A percentile compares a stretch with the other conserved stretches of the same genome.
These are phyloP conservation scores for Penicillium sumatraense DNA, from an alignment of 2,329 filamentous ascomycete species.

Conservation along the genomic window DNA sequence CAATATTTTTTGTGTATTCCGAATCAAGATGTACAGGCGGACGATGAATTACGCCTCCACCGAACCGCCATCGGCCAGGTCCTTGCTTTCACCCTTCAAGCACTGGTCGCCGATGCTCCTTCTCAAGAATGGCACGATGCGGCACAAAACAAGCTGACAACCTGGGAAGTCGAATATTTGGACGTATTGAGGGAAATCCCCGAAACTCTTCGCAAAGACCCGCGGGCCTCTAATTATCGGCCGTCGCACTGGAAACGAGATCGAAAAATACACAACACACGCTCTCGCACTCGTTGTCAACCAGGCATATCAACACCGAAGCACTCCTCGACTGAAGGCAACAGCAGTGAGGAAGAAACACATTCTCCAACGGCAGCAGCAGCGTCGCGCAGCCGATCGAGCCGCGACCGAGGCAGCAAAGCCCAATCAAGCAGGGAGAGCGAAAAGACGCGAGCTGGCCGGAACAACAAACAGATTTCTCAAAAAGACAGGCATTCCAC, in stretches of 20 bases:
- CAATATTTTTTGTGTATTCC: constrained; percentile 32
- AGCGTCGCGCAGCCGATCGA: constrained; percentile 18
- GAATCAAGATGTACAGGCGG: constrained; percentile 28
- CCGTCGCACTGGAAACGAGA: constrained; percentile 26
- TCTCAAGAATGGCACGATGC: constrained; percentile 30
- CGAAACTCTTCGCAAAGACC: constrained; percentile 26
- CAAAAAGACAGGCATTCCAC: constrained; percentile 12
- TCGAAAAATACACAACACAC: constrained; percentile 23
- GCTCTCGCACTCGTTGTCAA: constrained; percentile 20
- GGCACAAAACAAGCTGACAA: constrained; percentile 23
- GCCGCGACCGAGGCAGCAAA: constrained; percentile 32
- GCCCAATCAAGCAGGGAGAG: constrained; percentile 20
- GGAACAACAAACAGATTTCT: constrained; percentile 18
- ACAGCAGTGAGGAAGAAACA: constrained; percentile 20
- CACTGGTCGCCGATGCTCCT: constrained; percentile 26
- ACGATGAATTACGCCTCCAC: constrained; percentile 30
- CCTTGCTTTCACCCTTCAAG: constrained; percentile 37
- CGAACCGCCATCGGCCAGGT: constrained; percentile 38
- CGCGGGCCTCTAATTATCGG: constrained; percentile 27
- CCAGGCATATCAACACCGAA: constrained; percentile 15
- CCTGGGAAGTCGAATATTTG: constrained; percentile 29
- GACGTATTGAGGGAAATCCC: constrained; percentile 29
- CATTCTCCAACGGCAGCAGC: constrained; percentile 20
- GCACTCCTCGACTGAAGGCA: constrained; percentile 21
- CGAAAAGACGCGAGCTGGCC: constrained; percentile 14